Evolutionary conservation across 495 filamentous ascomycete genomes (phyloP).

Genomic region (Letharia columbiana): DNA sequence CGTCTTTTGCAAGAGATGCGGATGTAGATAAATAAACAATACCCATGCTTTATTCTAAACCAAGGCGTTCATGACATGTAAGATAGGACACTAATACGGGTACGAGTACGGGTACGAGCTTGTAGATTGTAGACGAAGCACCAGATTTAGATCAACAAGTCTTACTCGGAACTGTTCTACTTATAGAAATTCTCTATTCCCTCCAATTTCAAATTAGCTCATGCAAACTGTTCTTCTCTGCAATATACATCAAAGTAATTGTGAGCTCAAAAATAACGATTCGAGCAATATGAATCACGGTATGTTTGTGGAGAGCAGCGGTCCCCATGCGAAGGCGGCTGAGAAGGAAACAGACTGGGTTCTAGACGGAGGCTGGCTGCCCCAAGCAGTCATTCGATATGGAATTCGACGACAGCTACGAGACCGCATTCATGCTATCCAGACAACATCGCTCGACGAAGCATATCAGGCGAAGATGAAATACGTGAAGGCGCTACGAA

Average conservation of each 20-base stretch:
- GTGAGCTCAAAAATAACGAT: neutral
- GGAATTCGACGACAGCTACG: slow-evolving; percentile 42
- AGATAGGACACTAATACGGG: slow-evolving; percentile 1
- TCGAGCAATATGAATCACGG: slow-evolving; percentile 28
- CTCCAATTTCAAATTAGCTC: slow-evolving; percentile 18
- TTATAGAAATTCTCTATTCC: slow-evolving; percentile 3
- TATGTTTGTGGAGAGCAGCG: slow-evolving; percentile 12
- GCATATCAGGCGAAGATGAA: slow-evolving; percentile 47
- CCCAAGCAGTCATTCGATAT: slow-evolving; percentile 43
- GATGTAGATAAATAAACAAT: slow-evolving; percentile 24
- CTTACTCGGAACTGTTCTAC: slow-evolving; percentile 7
- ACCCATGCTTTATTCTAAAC: neutral
- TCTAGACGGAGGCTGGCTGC: slow-evolving; percentile 52
- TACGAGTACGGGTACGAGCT: slow-evolving; percentile 9
- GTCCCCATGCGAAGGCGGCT: neutral
- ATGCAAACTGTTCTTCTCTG: neutral
- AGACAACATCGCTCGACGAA: slow-evolving; percentile 36
- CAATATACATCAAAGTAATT: neutral
- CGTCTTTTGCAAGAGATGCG: slow-evolving; percentile 66
- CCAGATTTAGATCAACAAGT: slow-evolving; percentile 14
- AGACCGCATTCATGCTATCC: slow-evolving; percentile 42
- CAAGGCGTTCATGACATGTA: neutral
- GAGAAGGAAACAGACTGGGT: slow-evolving; percentile 35
- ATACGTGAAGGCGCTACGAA: slow-evolving; percentile 44
- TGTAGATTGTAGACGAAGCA: slow-evolving; percentile 4